These are phyloP conservation scores for Myrmaecium sp. DNA, from an alignment of 2,329 filamentous ascomycete genomes.

Conservation along the genomic window DNA sequence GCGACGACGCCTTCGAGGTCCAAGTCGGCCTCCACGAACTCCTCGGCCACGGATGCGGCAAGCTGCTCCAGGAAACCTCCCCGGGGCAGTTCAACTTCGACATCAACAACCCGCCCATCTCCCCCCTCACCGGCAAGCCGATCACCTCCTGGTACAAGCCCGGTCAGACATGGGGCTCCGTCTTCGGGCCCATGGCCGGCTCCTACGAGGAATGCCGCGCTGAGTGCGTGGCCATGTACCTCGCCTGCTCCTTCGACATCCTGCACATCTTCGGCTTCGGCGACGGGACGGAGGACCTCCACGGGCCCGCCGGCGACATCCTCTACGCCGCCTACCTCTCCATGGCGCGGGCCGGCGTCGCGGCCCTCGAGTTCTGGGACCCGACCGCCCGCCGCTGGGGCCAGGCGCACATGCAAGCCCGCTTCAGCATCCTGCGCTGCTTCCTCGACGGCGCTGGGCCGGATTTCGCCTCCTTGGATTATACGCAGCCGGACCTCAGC, in stretches of 20 bases:
- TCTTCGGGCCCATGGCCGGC: slow-evolving; percentile 75
- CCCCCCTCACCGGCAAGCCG: slow-evolving; percentile 60
- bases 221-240: slow-evolving; percentile 82
- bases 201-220: slow-evolving; percentile 91
- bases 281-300: slow-evolving; percentile 54
- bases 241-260: slow-evolving; percentile 76
- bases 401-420: slow-evolving; percentile 79
- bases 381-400: slow-evolving; percentile 84
- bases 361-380: slow-evolving; percentile 86
- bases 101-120: slow-evolving; percentile 60
- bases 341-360: slow-evolving; percentile 87
- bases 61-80: slow-evolving; percentile 77
- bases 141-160: slow-evolving; percentile 84
- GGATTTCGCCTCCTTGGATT: slow-evolving; percentile 69
- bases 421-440: slow-evolving; percentile 71
- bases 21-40: slow-evolving; percentile 92
- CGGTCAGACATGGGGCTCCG: slow-evolving; percentile 84
- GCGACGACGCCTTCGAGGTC: slow-evolving; percentile 80
- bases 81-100: slow-evolving; percentile 82
- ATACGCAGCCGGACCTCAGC: slow-evolving; percentile 56
- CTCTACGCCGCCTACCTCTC: slow-evolving; percentile 76
- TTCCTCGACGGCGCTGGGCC: slow-evolving; percentile 78
- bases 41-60: slow-evolving; percentile 77
- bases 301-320: slow-evolving; percentile 66
- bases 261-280: slow-evolving; percentile 86